Evolutionary conservation across 192 early-diverging fungal species (phyloP).

Genomic region (Backusella morwellensis): DNA sequence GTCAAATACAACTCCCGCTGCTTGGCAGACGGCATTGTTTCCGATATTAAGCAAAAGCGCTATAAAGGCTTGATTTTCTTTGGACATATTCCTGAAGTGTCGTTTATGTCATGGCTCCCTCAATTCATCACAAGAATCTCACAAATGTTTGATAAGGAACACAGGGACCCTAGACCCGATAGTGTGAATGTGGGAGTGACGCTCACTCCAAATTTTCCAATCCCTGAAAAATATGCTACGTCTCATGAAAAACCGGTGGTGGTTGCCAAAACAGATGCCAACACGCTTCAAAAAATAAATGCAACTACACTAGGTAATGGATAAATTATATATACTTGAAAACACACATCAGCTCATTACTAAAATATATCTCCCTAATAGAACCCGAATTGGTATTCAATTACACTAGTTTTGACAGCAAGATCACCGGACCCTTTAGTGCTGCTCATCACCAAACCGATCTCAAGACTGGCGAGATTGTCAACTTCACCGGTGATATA

Average conservation of each 20-base stretch:
- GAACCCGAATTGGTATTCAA: background rate
- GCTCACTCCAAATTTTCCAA: slow-evolving; percentile 33
- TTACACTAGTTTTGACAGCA: background rate
- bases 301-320: slow-evolving; percentile 24
- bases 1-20: slow-evolving; percentile 28
- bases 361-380: background rate
- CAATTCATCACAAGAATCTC: background rate
- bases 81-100: slow-evolving; percentile 14
- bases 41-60: background rate
- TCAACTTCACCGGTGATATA: slow-evolving; percentile 14
- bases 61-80: slow-evolving; percentile 16
- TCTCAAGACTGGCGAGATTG: slow-evolving; percentile 16
- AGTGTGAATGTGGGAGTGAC: slow-evolving; percentile 23
- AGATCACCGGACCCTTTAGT: background rate
- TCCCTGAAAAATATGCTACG: background rate
- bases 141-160: background rate
- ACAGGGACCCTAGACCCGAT: background rate
- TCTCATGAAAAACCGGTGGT: slow-evolving; percentile 1
- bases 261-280: slow-evolving; percentile 36
- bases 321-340: too few species aligned
- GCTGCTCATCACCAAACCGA: slow-evolving; percentile 34
- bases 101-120: background rate
- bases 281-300: slow-evolving; percentile 31
- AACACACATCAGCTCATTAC: background rate
- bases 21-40: slow-evolving; percentile 20